Conservation (phyloP, 768 basidiomycete genomes). For the Rhodotorula sphaerocarpa region DNA sequence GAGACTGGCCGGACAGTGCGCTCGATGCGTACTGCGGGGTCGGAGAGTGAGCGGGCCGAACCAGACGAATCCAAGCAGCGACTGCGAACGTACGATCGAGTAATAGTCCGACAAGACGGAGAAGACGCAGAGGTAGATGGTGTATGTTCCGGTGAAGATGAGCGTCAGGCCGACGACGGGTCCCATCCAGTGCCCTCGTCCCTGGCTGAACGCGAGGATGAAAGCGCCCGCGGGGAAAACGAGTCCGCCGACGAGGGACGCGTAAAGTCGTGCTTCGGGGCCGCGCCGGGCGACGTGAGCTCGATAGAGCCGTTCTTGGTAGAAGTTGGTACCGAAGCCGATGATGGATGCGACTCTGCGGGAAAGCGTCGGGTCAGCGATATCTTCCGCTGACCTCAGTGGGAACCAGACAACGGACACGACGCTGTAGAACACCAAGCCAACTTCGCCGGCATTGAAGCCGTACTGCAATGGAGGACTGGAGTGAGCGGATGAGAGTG, state of each 20-base stretch:
- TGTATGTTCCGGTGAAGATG: constrained; percentile 32
- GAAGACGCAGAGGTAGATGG: constrained; percentile 38
- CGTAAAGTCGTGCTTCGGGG: constrained; percentile 29
- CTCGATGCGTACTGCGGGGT: constrained; percentile 40
- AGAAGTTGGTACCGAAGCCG: constrained; percentile 18
- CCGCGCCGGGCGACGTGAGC: constrained; percentile 20
- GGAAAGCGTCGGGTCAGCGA: background rate
- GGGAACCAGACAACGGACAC: background rate
- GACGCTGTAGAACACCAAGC: constrained; percentile 20
- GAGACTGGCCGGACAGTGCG: constrained; percentile 39
- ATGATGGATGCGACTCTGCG: constrained; percentile 23
- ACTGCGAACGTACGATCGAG: constrained; percentile 37
- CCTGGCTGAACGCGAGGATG: constrained; percentile 43
- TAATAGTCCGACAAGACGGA: constrained; percentile 35
- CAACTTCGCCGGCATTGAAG: constrained; percentile 20
- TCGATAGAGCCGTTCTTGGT: constrained; percentile 24
- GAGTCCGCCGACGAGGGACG: constrained; percentile 14
- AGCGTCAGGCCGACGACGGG: constrained; percentile 43
- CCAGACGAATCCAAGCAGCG: no score
- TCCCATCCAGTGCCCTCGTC: constrained; percentile 43
- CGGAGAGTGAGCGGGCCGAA: no score
- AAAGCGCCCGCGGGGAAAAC: constrained; percentile 40
- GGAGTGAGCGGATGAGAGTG: no score
- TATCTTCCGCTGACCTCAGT: no score
- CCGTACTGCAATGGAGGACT: no score